These are phyloP conservation scores for Styphnolobium japonicum DNA, from an alignment of 306 rosid species.

Conservation along the genomic window DNA sequence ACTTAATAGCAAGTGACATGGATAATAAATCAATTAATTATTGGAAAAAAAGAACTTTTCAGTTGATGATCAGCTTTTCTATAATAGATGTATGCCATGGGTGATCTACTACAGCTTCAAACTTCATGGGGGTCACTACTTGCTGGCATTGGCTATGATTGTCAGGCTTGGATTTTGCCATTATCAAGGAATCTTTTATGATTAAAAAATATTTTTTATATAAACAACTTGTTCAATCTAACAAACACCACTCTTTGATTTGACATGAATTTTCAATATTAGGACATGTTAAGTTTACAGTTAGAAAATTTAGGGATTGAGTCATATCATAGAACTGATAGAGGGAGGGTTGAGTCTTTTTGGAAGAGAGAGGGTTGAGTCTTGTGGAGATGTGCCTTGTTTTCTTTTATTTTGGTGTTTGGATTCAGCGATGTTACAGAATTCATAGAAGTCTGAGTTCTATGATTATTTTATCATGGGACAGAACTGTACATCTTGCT, in stretches of 20 bases:
- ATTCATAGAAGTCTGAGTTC: not conserved
- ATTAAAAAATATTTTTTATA: not conserved
- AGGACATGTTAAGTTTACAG: not conserved
- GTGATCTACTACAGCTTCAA: constrained; percentile 3
- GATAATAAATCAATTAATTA: not conserved
- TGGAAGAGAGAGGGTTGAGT: not conserved
- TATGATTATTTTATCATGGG: not conserved
- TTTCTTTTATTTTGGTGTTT: not conserved
- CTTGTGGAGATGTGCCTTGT: not conserved
- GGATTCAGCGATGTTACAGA: not conserved
- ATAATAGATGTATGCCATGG: not conserved
- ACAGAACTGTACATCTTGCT: constrained; percentile 5
- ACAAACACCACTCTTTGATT: not conserved
- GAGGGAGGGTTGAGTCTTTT: not conserved
- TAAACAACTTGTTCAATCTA: not conserved
- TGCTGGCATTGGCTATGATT: not conserved
- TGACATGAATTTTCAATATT: not conserved
- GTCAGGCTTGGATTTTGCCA: not conserved
- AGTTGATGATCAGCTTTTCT: not conserved
- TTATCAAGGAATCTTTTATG: not conserved
- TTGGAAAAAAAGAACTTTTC: not conserved
- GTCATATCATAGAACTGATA: not conserved
- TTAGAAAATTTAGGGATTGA: not conserved
- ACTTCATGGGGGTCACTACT: not conserved
- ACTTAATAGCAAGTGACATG: not conserved